A percentile compares a stretch with the other conserved stretches of the same genome.
Evolutionary conservation across 108 stramenopile genomes (phyloP).

Genomic region (Cyclotella cryptica): DNA sequence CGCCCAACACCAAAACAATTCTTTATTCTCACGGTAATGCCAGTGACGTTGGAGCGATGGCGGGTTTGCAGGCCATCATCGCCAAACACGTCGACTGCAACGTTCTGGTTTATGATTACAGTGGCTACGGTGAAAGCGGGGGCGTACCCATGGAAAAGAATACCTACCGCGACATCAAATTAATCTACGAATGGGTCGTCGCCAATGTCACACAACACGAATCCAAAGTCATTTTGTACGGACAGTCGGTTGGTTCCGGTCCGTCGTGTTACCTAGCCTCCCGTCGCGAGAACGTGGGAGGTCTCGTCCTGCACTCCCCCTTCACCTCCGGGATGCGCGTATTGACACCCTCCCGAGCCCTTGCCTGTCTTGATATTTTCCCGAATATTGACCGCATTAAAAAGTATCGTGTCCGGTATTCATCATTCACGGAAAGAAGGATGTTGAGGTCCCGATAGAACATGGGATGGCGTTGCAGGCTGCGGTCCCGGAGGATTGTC

Average conservation of each 20-base stretch:
- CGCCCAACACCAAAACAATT: conserved; percentile 67
- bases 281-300: conserved; percentile 65
- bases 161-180: conserved; percentile 85
- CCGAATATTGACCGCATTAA: conserved; percentile 88
- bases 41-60: conserved; percentile 89
- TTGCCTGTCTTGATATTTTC: conserved; percentile 89
- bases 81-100: conserved; percentile 73
- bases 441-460: conserved; percentile 79
- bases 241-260: conserved; percentile 91
- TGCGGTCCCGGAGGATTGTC: conserved; percentile 69
- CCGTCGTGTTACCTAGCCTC: conserved; percentile 83
- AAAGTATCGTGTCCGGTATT: conserved; percentile 83
- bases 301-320: conserved; percentile 82
- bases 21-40: conserved; percentile 94
- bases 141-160: conserved; percentile 82
- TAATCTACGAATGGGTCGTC: conserved; percentile 78
- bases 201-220: conserved; percentile 47
- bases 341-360: conserved; percentile 70
- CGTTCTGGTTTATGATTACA: conserved; percentile 89
- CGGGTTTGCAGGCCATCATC: conserved; percentile 65
- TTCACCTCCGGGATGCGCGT: conserved; percentile 93
- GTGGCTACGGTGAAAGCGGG: conserved; percentile 85
- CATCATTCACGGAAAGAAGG: conserved; percentile 87
- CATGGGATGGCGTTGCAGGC: conserved; percentile 82
- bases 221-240: conserved; percentile 82